Evolutionary conservation across 169 alveolate species (phyloP).

Genomic region (Plasmodium fragile): DNA sequence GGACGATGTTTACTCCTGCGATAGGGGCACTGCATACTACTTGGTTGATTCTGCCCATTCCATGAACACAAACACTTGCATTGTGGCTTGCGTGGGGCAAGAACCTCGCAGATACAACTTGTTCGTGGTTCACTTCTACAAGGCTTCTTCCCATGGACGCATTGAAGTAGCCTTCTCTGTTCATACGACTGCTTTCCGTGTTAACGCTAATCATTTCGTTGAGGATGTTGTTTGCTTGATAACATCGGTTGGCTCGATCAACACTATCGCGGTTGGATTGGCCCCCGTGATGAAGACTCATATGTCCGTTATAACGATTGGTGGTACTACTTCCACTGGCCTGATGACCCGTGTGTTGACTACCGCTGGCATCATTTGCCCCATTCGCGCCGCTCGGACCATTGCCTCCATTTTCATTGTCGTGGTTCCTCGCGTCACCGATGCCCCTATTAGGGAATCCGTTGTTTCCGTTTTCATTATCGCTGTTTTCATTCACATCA

Average conservation of each 20-base stretch:
- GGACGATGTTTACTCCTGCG: not conserved
- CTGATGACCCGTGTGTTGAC: not conserved
- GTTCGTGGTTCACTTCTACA: not conserved
- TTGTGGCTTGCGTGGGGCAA: not conserved
- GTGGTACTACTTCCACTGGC: not conserved
- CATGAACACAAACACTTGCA: not conserved
- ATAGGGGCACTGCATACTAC: not conserved
- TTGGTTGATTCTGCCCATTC: not conserved
- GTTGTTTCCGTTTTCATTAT: not conserved
- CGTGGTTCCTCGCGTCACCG: not conserved
- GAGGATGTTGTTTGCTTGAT: not conserved
- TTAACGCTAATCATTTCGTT: not conserved
- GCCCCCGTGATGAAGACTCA: not conserved
- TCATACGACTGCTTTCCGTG: not conserved
- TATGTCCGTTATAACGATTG: not conserved
- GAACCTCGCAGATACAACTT: not conserved
- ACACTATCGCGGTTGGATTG: not conserved
- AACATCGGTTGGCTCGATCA: not conserved
- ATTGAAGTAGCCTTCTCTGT: not conserved
- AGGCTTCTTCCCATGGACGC: not conserved
- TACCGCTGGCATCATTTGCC: not conserved
- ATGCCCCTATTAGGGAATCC: not conserved
- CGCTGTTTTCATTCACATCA: not conserved
- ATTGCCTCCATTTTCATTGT: not conserved
- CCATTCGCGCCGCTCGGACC: not conserved